Evolutionary conservation across 371 early-diverging fungal species (phyloP), one percentile per base, ranked within the genome.

Genomic region (Mortierella sp.): DNA sequence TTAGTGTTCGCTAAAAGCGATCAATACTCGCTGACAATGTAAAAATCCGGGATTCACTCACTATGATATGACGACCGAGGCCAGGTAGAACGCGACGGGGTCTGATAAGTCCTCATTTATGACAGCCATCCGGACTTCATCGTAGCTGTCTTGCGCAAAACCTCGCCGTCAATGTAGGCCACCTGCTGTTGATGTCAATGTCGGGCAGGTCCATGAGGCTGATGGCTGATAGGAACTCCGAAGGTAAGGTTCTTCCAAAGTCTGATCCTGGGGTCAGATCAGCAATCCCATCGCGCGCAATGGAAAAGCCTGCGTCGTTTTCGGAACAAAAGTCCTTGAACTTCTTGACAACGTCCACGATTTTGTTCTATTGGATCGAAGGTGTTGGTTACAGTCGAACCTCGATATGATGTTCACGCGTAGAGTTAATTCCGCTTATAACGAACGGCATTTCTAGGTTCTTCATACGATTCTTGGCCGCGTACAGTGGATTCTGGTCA

Each of bases 401-500:
- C n/a, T n/a, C n/a, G n/a, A n/a, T n/a, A n/a, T n/a, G n/a, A n/a
- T n/a, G n/a, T n/a, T n/a, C n/a, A n/a, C n/a, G n/a, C n/a, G n/a
- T n/a, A n/a, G n/a, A n/a, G n/a, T n/a, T n/a, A n/a, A n/a, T n/a
- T n/a, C n/a, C n/a, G n/a, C n/a, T n/a, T n/a, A n/a, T n/a, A n/a
- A n/a, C n/a, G n/a, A n/a, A n/a, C n/a, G n/a, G n/a, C n/a, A n/a
- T n/a, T n/a, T n/a, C n/a, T n/a, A n/a, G n/a, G n/a, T n/a, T n/a
- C n/a, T n/a, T n/a, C n/a, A n/a, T 25, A 47, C 22, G 48, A 58
- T 39, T 54, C 54, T 39, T 54, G 54, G n/a, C 22, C 39, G 34
- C 27, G 50, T 17, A 29, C 50, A 24, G 25, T 39, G 21, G 9
- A 34, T 21, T 16, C 41, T 40, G 39, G 21, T 14, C 54, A 37